phyloP scores from a whole-genome alignment of 345 rosid genomes.

The Nephelium lappaceum region DNA sequence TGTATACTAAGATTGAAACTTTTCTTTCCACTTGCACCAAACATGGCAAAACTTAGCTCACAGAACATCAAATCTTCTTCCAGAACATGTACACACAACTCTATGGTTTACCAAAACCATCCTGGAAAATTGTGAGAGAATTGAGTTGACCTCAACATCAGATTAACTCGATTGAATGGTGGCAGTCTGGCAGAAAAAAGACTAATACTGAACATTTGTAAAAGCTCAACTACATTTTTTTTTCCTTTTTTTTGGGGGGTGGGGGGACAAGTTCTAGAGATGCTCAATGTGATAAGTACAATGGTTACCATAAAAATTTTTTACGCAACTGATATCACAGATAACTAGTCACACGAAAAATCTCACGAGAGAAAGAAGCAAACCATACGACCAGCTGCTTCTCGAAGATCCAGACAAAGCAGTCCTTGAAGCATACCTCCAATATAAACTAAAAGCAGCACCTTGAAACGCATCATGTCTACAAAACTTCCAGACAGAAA shows the following conservation, averaged over 20 bases:
- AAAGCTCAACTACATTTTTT: constrained; percentile 11
- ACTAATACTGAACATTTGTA: constrained; percentile 20
- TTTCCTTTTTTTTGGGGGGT: neutral
- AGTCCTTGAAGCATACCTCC: neutral
- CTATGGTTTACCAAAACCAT: neutral
- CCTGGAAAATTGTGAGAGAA: neutral
- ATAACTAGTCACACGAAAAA: neutral
- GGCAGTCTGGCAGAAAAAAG: neutral
- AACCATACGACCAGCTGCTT: neutral
- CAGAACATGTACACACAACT: neutral
- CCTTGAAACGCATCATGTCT: constrained; percentile 20
- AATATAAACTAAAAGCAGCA: constrained; percentile 15
- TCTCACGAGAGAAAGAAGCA: neutral
- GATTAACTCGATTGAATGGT: neutral
- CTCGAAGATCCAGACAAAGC: constrained; percentile 2
- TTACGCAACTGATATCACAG: constrained; percentile 15
- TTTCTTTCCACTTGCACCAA: neutral
- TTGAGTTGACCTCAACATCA: too few relatives aligned
- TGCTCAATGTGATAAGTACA: constrained; percentile 9
- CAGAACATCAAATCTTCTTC: neutral
- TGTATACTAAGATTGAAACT: too few relatives aligned
- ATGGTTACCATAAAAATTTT: constrained; percentile 6
- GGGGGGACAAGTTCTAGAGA: neutral
- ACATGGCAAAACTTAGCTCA: neutral
- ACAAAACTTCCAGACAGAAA: constrained; percentile 28